These are phyloP conservation scores for Tilletia walkeri DNA, from an alignment of 1,284 basidiomycete genomes.

Conservation along the genomic window DNA sequence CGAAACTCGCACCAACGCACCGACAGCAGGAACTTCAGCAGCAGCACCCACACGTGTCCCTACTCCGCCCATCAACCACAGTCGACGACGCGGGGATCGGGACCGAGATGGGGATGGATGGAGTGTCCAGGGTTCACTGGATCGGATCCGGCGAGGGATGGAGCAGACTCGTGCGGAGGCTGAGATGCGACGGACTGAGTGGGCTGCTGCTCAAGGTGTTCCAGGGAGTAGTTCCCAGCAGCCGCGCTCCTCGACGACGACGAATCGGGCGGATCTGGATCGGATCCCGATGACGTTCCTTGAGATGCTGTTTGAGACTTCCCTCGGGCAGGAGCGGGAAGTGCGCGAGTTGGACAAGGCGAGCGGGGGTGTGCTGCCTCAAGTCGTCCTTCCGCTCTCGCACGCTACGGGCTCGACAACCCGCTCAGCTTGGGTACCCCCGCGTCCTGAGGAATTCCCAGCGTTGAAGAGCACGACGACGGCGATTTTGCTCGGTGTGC, in stretches of 20 bases:
- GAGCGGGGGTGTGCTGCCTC: too few relatives aligned
- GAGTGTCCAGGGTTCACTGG: slow-evolving; percentile 20
- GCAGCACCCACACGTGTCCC: neutral
- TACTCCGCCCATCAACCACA: neutral
- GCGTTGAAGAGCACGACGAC: neutral
- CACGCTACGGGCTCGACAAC: neutral
- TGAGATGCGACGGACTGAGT: slow-evolving; percentile 24
- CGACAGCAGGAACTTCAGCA: neutral
- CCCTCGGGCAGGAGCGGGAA: neutral
- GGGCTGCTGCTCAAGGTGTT: neutral
- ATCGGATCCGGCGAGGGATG: slow-evolving; percentile 56
- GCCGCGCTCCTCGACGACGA: too few relatives aligned
- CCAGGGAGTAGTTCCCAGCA: too few relatives aligned
- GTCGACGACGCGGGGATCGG: slow-evolving; percentile 16
- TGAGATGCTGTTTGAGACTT: slow-evolving; percentile 4
- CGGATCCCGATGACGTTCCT: slow-evolving; percentile 13
- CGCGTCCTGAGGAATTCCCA: neutral
- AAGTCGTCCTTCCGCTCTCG: neutral
- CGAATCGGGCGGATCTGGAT: neutral
- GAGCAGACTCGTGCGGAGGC: slow-evolving; percentile 57
- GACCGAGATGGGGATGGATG: slow-evolving; percentile 22
- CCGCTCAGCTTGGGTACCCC: neutral
- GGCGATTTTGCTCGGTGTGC: neutral
- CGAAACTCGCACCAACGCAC: neutral
- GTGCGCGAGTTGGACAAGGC: neutral